Conservation (phyloP, 768 basidiomycete species). For the Scleroderma citrinum region DNA sequence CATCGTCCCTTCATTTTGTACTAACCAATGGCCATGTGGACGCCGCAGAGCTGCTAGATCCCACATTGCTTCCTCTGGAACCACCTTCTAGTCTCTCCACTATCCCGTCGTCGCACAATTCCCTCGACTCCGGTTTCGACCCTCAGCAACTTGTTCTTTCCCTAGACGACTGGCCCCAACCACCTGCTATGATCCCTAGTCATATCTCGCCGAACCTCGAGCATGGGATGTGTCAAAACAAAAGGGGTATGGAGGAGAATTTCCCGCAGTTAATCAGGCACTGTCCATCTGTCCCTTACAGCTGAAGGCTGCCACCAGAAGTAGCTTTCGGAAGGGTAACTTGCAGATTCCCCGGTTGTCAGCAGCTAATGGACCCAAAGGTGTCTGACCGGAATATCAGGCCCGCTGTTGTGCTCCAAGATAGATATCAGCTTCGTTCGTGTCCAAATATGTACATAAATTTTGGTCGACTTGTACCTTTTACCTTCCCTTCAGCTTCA, state of each 20-base stretch:
- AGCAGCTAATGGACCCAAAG: too few species aligned
- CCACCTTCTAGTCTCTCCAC: conserved; percentile 17
- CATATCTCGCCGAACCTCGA: conserved; percentile 5
- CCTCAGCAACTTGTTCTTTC: conserved; percentile 7
- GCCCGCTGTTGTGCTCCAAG: too few species aligned
- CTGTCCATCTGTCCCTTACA: too few species aligned
- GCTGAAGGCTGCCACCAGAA: too few species aligned
- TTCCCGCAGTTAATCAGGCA: not conserved
- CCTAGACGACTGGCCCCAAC: conserved; percentile 16
- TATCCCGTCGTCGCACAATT: conserved; percentile 29
- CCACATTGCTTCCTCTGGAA: conserved; percentile 13
- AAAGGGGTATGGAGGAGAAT: not conserved
- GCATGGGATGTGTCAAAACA: conserved; percentile 2
- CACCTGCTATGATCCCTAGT: conserved; percentile 14
- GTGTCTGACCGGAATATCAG: too few species aligned
- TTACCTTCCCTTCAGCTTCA: not conserved
- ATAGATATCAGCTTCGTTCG: too few species aligned
- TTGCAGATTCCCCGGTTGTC: not conserved
- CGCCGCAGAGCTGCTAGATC: conserved; percentile 9
- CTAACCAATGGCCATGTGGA: conserved; percentile 3
- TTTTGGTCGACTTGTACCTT: not conserved
- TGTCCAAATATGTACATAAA: too few species aligned
- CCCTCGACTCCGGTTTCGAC: conserved; percentile 24
- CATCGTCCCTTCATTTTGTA: conserved; percentile 4
- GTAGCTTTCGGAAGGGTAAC: not conserved